phyloP scores from a whole-genome alignment of 2,329 filamentous ascomycete genomes.

The Aspergillus sp. region DNA sequence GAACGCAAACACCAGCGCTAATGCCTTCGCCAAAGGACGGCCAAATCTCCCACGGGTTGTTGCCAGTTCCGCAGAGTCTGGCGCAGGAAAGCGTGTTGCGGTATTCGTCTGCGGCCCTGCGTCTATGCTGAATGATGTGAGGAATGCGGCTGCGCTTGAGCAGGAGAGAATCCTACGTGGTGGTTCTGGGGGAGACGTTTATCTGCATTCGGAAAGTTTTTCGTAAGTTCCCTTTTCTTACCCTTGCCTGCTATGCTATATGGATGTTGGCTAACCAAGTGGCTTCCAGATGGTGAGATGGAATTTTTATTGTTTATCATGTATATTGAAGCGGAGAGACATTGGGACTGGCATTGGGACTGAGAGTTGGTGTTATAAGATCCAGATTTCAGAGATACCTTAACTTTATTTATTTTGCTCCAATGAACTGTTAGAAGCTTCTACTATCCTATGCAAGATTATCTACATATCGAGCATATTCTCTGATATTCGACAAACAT shows the following conservation, averaged over 20 bases:
- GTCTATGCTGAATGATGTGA: constrained; percentile 50
- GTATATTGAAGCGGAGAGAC: not conserved
- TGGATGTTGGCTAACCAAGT: not conserved
- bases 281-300: not conserved
- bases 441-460: not conserved
- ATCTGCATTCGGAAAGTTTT: constrained; percentile 51
- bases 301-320: no score
- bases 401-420: not conserved
- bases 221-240: constrained; percentile 37
- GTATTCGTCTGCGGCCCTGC: constrained; percentile 47
- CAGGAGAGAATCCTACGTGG: constrained; percentile 37
- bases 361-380: not conserved
- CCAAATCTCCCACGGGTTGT: constrained; percentile 33
- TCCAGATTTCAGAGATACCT: not conserved
- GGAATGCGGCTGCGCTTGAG: constrained; percentile 47
- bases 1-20: no score
- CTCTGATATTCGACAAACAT: not conserved
- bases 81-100: constrained; percentile 17
- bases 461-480: not conserved
- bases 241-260: not conserved
- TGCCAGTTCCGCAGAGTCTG: not conserved
- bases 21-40: constrained; percentile 16
- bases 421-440: not conserved
- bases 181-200: constrained; percentile 34
- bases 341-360: not conserved